These are phyloP conservation scores for Alternaria sp. DNA, from an alignment of 2,329 filamentous ascomycete species.

Conservation along the genomic window DNA sequence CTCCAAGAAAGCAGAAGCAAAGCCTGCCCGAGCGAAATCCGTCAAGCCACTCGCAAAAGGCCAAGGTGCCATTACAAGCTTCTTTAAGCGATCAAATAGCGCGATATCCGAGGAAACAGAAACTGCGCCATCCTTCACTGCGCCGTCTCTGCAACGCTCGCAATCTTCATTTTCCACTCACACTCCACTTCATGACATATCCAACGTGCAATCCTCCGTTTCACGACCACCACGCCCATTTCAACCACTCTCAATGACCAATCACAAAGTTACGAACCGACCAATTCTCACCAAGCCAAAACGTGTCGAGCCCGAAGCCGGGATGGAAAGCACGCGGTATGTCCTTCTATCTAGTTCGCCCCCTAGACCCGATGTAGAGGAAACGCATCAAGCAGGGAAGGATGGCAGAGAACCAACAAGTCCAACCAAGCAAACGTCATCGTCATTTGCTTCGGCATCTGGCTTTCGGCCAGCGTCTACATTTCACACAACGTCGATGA, in stretches of 20 bases:
- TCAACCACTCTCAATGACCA: conserved; percentile 37
- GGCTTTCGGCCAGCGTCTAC: conserved; percentile 52
- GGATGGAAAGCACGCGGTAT: conserved; percentile 55
- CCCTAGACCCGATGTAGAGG: conserved; percentile 38
- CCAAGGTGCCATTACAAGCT: conserved; percentile 63
- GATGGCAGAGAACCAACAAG: conserved; percentile 15
- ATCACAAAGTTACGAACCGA: conserved; percentile 42
- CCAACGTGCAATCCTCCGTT: conserved; percentile 35
- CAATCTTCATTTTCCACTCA: conserved; percentile 27
- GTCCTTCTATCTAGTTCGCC: conserved; percentile 57
- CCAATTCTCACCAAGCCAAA: conserved; percentile 48
- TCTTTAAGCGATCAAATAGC: conserved; percentile 55
- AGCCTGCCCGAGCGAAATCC: conserved; percentile 26
- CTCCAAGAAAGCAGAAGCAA: conserved; percentile 36
- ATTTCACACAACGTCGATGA: conserved; percentile 57
- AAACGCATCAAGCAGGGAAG: conserved; percentile 12
- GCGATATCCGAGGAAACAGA: conserved; percentile 25
- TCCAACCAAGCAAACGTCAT: conserved; percentile 16
- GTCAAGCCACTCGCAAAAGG: conserved; percentile 53
- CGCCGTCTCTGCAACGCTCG: conserved; percentile 30
- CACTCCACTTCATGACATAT: conserved; percentile 43
- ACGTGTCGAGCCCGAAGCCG: conserved; percentile 28
- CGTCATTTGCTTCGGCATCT: conserved; percentile 5
- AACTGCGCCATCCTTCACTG: conserved; percentile 3
- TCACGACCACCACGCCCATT: conserved; percentile 27